Percentiles rank a stretch among this genome's conserved stretches.
phyloP scores from a whole-genome alignment of 176 grass and related monocot genomes.

The Oryza rufipogon region DNA sequence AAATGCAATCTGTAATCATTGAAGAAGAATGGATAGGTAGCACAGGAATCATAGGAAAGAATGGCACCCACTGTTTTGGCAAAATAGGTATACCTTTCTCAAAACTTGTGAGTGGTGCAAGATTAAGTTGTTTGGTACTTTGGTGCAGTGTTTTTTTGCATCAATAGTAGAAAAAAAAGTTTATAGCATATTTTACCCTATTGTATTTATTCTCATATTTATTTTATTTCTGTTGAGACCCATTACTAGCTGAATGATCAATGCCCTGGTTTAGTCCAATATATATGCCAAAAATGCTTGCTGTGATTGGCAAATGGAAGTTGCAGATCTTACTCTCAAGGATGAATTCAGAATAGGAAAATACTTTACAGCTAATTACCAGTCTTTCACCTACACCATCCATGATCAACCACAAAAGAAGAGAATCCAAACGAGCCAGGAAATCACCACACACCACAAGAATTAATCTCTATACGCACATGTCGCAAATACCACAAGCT shows the following conservation, averaged over 20 bases:
- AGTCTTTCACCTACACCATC: not conserved
- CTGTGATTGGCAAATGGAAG: no score
- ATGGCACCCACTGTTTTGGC: slow-evolving; percentile 29
- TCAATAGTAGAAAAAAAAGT: not conserved
- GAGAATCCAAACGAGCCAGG: no score
- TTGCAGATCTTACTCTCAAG: not conserved
- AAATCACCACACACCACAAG: not conserved
- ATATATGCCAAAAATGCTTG: no score
- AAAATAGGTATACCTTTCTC: not conserved
- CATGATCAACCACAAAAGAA: not conserved
- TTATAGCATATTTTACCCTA: not conserved
- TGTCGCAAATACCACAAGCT: not conserved
- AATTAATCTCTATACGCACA: not conserved
- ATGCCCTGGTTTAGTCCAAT: no score
- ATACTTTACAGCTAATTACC: no score
- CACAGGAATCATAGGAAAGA: slow-evolving; percentile 9
- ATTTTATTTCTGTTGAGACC: not conserved
- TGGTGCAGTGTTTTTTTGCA: not conserved
- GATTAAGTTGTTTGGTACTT: not conserved
- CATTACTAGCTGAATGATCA: not conserved
- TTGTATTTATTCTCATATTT: not conserved
- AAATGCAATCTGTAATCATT: not conserved
- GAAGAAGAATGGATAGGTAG: not conserved
- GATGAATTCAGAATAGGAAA: not conserved
- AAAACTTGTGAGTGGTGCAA: not conserved